phyloP scores from a whole-genome alignment of 768 basidiomycete species.

The Panus rudis region DNA sequence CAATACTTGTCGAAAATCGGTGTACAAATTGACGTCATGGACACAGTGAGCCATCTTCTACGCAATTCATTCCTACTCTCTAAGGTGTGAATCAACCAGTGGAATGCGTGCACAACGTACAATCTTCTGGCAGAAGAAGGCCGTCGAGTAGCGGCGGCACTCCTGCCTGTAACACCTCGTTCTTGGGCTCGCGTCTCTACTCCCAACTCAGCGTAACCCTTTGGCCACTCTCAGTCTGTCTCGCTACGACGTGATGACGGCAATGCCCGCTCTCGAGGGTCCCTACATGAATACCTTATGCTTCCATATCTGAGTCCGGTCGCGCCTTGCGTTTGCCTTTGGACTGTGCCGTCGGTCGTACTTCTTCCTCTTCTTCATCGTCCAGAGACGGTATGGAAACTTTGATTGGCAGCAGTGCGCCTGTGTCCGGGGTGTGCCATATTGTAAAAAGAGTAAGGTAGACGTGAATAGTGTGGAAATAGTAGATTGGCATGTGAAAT shows the following conservation, averaged over 20 bases:
- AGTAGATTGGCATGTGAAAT: neutral
- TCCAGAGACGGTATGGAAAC: constrained; percentile 52
- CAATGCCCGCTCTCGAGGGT: no score
- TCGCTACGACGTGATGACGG: no score
- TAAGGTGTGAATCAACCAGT: constrained; percentile 30
- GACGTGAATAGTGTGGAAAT: neutral
- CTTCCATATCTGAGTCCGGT: constrained; percentile 17
- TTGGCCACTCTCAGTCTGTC: no score
- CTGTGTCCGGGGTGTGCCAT: constrained; percentile 30
- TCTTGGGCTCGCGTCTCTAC: constrained; percentile 34
- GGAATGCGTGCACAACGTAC: constrained; percentile 94
- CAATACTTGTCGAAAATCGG: constrained; percentile 67
- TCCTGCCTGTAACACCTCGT: constrained; percentile 60
- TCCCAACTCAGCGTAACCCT: neutral
- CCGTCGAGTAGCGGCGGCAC: constrained; percentile 81
- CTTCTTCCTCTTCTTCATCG: constrained; percentile 48
- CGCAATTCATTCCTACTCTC: neutral
- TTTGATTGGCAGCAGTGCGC: constrained; percentile 51
- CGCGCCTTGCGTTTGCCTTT: constrained; percentile 65
- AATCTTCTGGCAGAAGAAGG: constrained; percentile 93
- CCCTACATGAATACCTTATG: neutral
- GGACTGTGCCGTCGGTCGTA: constrained; percentile 29
- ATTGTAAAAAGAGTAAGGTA: neutral
- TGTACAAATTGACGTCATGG: constrained; percentile 86
- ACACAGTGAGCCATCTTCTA: constrained; percentile 52